Evolutionary conservation across 352 stramenopile genomes (phyloP), one percentile per base, ranked within the genome.

Genomic region (Pseudoperonospora humuli): DNA sequence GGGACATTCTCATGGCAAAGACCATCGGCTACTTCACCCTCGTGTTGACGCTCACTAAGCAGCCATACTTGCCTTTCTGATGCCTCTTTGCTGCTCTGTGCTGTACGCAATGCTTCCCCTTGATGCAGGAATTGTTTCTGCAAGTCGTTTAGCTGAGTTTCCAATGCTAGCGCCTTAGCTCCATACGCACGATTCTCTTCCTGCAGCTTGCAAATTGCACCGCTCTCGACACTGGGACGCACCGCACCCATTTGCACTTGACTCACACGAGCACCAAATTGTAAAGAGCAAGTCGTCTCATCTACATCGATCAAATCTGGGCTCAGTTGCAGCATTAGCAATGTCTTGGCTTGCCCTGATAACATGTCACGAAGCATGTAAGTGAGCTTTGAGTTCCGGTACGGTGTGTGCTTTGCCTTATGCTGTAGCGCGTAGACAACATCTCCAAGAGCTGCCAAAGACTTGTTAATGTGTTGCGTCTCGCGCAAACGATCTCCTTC

Each of bases 381-480:
- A 25, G 91, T 97, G 27, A 98, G 86, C 65, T 96, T 98, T 0
- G 85, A 96, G 62, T 97, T 97, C 17, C 93, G 83, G 50, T 95
- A 98, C 20, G 91, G 93, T 6, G 96, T 81, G 69, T 98, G 94
- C 44, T 93, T 96, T 14, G 82, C 70, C 61, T 95, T 95, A 54
- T 93, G 82, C 50, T 94, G 79, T 20, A 96, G 67, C 27, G 83
- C 85, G 29, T 95, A 76, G 47, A 99, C 97, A 11, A 99, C 96
- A 67, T 99, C 96, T 28, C 95, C 95, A 15, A 99, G 75, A 27
- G 96, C 95, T 13, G 84, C 90, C 18, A 99, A 75, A 37, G 85
- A 97, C 71, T 98, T 98, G 84, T 99, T 99, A 59, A 99, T 99
- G 57, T 98, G 87, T 53, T 97, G 92, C 9, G 96, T 96, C 54